Evolutionary conservation across 2,329 filamentous ascomycete species (phyloP), one percentile per base, ranked within the genome.

Genomic region (Venturiaceae sp.): DNA sequence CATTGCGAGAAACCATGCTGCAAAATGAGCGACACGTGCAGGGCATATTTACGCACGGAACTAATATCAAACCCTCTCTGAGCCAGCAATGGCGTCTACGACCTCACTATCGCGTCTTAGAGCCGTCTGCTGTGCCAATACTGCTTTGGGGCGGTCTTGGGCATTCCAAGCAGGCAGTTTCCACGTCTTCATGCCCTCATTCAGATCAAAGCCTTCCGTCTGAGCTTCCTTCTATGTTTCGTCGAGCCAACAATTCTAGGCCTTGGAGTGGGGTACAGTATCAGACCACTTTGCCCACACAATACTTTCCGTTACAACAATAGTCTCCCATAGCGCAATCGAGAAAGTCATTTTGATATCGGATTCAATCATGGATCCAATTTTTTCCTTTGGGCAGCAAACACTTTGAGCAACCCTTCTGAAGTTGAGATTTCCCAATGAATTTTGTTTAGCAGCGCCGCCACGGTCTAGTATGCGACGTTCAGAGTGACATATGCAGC

Each of bases 391-490:
- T 32, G 16, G 46, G 13, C 13, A 13, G 36, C 13, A 13, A 13
- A 13, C 36, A 16, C 16, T 16, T 13, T 13, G 36, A 16, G 36
- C 16, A 13, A 13, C 16, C 36, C 13, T 39, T 39, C 36, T 39
- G 13, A 66, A 66, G 6, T 72, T 62, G 70, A 69, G 1, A 74
- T 71, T 60, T 80, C 75, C 77, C 77, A 80, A 60, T 79, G 75
- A 16, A 71, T 61, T 32, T 73, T 71, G n/a, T 67, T 64, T 1
- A 75, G 76, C 16, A 79, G 63, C 13, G 77, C 77, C 37, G 77
- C 77, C 1, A 76, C 77, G 19, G 76, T 71, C 77, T 77, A 80
- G 63, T 80, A 78, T 11, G 70, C 70, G 2, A 75, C 72, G 55
- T 78, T 77, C 44, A 79, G 73, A 13, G 78, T 64, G 68, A 79